Evolutionary conservation across 2,329 filamentous ascomycete species (phyloP).

Genomic region (Fusarium sulawesiense): DNA sequence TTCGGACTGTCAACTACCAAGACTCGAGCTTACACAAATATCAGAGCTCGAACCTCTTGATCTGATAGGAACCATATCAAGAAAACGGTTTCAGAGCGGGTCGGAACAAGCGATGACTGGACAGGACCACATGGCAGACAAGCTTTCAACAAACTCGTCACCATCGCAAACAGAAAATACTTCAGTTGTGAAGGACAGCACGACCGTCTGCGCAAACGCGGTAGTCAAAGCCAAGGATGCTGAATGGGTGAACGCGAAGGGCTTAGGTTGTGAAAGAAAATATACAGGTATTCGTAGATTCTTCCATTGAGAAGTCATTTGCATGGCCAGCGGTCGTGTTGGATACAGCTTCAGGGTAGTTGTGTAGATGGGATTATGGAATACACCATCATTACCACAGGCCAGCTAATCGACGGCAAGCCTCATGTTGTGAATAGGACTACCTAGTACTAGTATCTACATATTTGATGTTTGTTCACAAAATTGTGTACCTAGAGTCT

Average conservation of each 20-base stretch:
- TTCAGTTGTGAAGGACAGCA: constrained; percentile 27
- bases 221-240: constrained; percentile 45
- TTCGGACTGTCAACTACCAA: neutral
- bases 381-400: neutral
- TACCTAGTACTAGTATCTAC: neutral
- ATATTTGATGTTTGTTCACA: neutral
- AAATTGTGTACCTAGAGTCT: neutral
- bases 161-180: neutral
- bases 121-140: constrained; percentile 19
- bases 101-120: neutral
- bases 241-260: constrained; percentile 52
- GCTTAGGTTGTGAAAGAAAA: constrained; percentile 6
- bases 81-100: neutral
- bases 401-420: neutral
- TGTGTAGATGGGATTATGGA: neutral
- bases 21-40: constrained; percentile 12
- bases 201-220: neutral
- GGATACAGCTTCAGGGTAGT: constrained; percentile 11
- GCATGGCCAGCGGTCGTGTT: neutral
- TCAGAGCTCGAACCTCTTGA: constrained; percentile 12
- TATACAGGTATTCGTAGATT: constrained; percentile 58
- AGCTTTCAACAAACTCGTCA: constrained; percentile 11
- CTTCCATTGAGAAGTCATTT: constrained; percentile 52
- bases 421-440: neutral
- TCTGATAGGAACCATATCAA: constrained; percentile 8